A percentile compares a stretch with the other conserved stretches of the same genome.
Evolutionary conservation across 768 basidiomycete genomes (phyloP).

Genomic region (Tulasnella sp.): DNA sequence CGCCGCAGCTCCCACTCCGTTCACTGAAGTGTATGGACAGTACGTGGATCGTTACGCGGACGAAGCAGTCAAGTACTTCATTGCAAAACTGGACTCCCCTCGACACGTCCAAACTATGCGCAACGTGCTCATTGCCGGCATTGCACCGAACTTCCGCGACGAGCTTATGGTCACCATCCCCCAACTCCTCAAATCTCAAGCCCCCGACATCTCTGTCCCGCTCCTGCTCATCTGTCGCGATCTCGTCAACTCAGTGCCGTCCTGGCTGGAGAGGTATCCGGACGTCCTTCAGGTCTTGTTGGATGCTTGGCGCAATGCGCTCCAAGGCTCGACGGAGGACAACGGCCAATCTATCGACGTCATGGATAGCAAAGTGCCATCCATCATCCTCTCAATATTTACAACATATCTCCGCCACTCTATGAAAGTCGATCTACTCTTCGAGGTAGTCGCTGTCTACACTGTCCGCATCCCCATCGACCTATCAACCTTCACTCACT

Average conservation of each 20-base stretch:
- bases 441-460: slow-evolving; percentile 79
- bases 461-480: slow-evolving; percentile 78
- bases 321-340: slow-evolving; percentile 22
- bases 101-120: slow-evolving; percentile 78
- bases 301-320: slow-evolving; percentile 62
- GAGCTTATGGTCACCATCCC: slow-evolving; percentile 46
- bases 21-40: slow-evolving; percentile 86
- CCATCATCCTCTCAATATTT: slow-evolving; percentile 69
- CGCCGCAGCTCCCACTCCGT: slow-evolving; percentile 83
- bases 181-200: slow-evolving; percentile 48
- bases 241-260: slow-evolving; percentile 58
- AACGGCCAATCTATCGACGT: slow-evolving; percentile 15
- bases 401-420: slow-evolving; percentile 57
- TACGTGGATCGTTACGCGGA: slow-evolving; percentile 87
- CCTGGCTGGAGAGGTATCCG: slow-evolving; percentile 67
- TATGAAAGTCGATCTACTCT: slow-evolving; percentile 82
- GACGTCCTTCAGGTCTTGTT: slow-evolving; percentile 69
- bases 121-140: slow-evolving; percentile 71
- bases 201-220: slow-evolving; percentile 50
- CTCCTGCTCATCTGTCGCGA: slow-evolving; percentile 75
- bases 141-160: slow-evolving; percentile 59
- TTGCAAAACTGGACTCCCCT: slow-evolving; percentile 70
- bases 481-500: slow-evolving; percentile 68
- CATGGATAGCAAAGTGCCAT: slow-evolving; percentile 29
- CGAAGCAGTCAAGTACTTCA: slow-evolving; percentile 81